A percentile compares a stretch with the other conserved stretches of the same genome.
Evolutionary conservation across 2,329 filamentous ascomycete genomes (phyloP).

Genomic region (Periconia macrospinosa): DNA sequence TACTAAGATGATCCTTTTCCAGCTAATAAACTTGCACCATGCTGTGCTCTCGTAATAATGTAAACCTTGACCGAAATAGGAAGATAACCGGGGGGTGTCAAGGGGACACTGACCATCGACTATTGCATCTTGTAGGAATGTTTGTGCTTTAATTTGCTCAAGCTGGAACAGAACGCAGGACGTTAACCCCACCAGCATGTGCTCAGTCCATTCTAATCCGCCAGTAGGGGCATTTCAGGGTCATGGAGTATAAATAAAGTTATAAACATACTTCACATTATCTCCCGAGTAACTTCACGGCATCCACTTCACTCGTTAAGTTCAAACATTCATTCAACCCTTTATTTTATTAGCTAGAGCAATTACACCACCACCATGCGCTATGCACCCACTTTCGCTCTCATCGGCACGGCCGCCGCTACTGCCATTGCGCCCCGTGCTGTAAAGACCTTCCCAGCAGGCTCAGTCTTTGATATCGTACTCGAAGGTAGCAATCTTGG

Average conservation of each 20-base stretch:
- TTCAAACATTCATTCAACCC: not conserved
- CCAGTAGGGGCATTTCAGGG: no score
- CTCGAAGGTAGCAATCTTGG: conserved; percentile 25
- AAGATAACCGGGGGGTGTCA: no score
- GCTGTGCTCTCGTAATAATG: no score
- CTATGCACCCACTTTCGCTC: conserved; percentile 1
- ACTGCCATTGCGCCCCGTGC: conserved; percentile 1
- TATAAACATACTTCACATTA: not conserved
- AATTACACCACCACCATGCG: not conserved
- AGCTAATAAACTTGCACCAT: no score
- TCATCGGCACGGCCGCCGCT: not conserved
- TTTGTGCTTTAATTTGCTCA: no score
- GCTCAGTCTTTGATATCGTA: conserved; percentile 17
- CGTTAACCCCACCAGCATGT: no score
- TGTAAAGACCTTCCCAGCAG: conserved; percentile 8
- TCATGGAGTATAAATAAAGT: not conserved
- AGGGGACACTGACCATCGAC: no score
- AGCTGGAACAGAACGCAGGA: no score
- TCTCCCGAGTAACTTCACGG: not conserved
- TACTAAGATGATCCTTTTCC: no score
- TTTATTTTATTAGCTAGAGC: not conserved
- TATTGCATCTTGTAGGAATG: no score
- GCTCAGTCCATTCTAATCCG: no score
- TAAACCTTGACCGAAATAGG: no score
- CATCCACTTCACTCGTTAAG: not conserved